Conservation (phyloP, 2,329 filamentous ascomycete genomes). For the Aureobasidium sp. region DNA sequence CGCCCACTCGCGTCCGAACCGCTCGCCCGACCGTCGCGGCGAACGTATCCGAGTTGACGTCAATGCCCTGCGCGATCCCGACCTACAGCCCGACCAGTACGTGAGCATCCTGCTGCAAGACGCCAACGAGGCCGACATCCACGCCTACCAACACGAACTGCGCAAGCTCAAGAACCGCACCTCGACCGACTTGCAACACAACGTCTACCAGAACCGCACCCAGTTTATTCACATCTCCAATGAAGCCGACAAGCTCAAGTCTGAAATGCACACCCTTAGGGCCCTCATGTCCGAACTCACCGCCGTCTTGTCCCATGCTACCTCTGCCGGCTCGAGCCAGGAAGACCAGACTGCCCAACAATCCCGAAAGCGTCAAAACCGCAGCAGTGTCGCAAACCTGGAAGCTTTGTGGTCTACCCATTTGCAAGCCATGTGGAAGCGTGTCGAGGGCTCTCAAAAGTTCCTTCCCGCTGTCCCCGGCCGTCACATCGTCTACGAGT, state of each 20-base stretch:
- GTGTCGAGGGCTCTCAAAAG: conserved; percentile 95
- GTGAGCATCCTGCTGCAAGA: conserved; percentile 68
- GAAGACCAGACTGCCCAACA: conserved; percentile 29
- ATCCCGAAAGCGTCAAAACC: conserved; percentile 50
- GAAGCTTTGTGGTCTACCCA: conserved; percentile 62
- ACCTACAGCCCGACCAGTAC: conserved; percentile 71
- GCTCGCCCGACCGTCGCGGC: conserved; percentile 40
- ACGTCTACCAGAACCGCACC: conserved; percentile 91
- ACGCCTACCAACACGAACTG: conserved; percentile 68
- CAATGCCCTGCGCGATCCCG: conserved; percentile 70
- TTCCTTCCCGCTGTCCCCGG: conserved; percentile 84
- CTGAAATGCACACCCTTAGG: conserved; percentile 84
- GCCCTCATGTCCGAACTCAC: conserved; percentile 89
- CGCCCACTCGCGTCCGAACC: conserved; percentile 38
- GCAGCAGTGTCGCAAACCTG: conserved; percentile 76
- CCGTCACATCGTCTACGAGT: conserved; percentile 91
- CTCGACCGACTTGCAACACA: conserved; percentile 80
- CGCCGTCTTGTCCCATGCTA: conserved; percentile 38
- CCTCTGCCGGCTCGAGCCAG: conserved; percentile 32
- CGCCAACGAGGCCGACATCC: conserved; percentile 79
- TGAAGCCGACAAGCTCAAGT: conserved; percentile 94
- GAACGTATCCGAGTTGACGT: conserved; percentile 63
- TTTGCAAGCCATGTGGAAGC: conserved; percentile 81
- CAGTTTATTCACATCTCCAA: conserved; percentile 99
- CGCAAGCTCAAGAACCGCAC: conserved; percentile 70